Conservation (phyloP, 2,329 filamentous ascomycete genomes). For the Dothistroma pini region DNA sequence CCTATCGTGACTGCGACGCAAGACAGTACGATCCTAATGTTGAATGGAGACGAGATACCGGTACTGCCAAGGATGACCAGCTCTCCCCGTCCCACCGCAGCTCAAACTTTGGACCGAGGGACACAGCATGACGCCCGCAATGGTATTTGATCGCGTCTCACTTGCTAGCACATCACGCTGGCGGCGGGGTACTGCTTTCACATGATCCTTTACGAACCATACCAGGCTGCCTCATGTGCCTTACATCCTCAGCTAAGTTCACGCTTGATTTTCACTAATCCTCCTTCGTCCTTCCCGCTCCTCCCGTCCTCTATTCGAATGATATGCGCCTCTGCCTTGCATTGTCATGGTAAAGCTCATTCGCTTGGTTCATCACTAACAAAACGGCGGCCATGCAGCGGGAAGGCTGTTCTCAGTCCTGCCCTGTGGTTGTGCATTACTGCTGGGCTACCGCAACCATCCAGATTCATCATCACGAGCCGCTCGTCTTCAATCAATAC, state of each 20-base stretch:
- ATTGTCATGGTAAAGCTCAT: neutral
- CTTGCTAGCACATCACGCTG: neutral
- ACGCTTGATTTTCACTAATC: neutral
- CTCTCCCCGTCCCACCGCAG: neutral
- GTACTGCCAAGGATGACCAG: neutral
- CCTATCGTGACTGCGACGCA: neutral
- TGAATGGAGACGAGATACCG: neutral
- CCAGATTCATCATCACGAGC: neutral
- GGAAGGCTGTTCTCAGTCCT: constrained; percentile 1
- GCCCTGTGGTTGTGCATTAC: neutral
- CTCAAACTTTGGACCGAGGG: neutral
- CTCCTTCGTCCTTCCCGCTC: neutral
- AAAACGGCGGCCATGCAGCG: constrained; percentile 5
- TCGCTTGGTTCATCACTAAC: neutral
- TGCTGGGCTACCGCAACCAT: neutral
- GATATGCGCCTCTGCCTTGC: neutral
- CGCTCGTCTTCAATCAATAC: neutral
- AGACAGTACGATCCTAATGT: neutral
- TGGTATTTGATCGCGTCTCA: neutral
- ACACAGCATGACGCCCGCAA: neutral
- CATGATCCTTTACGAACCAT: constrained; percentile 3
- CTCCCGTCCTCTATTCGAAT: neutral
- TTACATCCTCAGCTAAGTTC: neutral
- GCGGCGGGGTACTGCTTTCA: constrained; percentile 1
- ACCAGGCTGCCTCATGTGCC: constrained; percentile 4